Percentiles rank a stretch among this genome's conserved stretches.
Conservation (phyloP, 768 basidiomycete species). For the Termitomyces sp. region DNA sequence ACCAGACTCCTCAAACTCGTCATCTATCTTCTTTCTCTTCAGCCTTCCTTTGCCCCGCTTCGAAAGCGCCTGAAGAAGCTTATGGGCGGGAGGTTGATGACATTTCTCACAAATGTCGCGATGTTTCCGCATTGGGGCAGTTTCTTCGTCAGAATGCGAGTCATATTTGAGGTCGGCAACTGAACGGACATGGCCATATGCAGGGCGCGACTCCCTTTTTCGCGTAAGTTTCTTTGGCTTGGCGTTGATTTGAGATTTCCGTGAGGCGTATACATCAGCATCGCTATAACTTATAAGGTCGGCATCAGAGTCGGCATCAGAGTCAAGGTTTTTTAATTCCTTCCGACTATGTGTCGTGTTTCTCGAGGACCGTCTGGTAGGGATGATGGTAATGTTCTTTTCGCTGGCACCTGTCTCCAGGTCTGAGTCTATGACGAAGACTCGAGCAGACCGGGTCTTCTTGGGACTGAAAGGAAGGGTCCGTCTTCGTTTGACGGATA, state of each 20-base stretch:
- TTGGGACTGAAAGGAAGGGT: conserved; percentile 63
- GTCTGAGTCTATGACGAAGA: conserved; percentile 31
- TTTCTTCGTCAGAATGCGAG: conserved; percentile 49
- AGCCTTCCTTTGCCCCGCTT: conserved; percentile 34
- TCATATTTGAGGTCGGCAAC: conserved; percentile 39
- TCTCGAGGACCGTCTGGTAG: conserved; percentile 46
- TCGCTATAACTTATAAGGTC: conserved; percentile 29
- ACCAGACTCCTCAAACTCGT: conserved; percentile 47
- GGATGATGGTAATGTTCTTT: conserved; percentile 19
- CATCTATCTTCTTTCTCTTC: conserved; percentile 39
- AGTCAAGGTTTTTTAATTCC: conserved; percentile 24
- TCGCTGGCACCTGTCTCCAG: conserved; percentile 19
- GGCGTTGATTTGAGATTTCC: neutral
- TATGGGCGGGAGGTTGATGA: conserved; percentile 51
- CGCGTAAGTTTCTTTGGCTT: conserved; percentile 17
- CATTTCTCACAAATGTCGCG: conserved; percentile 70
- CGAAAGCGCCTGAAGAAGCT: conserved; percentile 31
- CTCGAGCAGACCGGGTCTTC: conserved; percentile 43
- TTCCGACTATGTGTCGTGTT: conserved; percentile 45
- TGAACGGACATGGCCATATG: conserved; percentile 40
- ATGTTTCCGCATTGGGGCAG: conserved; percentile 51
- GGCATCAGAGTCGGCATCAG: conserved; percentile 19
- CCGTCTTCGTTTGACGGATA: conserved; percentile 17
- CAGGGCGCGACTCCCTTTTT: conserved; percentile 25
- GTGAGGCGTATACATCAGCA: conserved; percentile 15